Evolutionary conservation across 2,329 filamentous ascomycete species (phyloP).

Genomic region (Claviceps quebecensis): DNA sequence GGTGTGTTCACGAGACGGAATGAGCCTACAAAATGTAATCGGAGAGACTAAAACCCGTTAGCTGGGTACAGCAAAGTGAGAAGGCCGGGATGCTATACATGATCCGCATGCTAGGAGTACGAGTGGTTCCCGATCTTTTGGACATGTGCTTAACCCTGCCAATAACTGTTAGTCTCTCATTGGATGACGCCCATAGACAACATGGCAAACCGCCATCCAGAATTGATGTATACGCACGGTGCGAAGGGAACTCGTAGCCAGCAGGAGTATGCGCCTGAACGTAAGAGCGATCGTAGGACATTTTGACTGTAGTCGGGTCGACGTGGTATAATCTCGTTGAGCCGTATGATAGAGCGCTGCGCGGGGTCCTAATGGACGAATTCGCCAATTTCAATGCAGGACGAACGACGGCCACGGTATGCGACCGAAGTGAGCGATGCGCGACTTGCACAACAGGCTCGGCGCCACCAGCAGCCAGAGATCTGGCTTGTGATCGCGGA

Average conservation of each 20-base stretch:
- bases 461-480: background rate
- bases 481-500: background rate
- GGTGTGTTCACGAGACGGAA: background rate
- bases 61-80: background rate
- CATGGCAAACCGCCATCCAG: background rate
- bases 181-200: background rate
- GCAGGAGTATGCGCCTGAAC: background rate
- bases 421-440: background rate
- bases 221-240: background rate
- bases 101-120: background rate
- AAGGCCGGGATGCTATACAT: background rate
- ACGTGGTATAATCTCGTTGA: background rate
- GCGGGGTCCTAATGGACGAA: background rate
- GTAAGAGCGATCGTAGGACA: background rate
- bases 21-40: background rate
- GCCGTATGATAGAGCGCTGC: background rate
- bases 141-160: background rate
- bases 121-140: background rate
- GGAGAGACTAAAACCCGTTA: background rate
- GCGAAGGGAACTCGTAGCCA: background rate
- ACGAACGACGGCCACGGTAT: too few species aligned
- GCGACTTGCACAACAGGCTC: background rate
- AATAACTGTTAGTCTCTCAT: background rate
- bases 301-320: background rate
- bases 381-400: background rate